These are phyloP conservation scores for Yamadazyma aaseri DNA, from an alignment of 1,139 yeast species.

Conservation along the genomic window DNA sequence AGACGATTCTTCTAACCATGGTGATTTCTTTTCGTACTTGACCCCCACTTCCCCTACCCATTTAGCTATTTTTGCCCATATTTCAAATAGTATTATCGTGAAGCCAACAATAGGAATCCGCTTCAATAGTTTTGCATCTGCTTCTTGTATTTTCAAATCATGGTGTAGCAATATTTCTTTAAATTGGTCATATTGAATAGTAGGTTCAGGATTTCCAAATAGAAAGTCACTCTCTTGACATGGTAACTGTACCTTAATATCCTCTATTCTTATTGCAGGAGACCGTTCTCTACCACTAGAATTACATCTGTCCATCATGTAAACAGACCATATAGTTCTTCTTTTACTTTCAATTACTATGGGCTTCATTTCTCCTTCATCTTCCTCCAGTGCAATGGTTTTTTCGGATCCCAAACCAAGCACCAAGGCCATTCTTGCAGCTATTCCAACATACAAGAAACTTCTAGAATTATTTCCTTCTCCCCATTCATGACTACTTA, in stretches of 20 bases:
- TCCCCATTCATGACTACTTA: constrained; percentile 45
- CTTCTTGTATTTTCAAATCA: neutral
- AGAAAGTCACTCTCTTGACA: constrained; percentile 24
- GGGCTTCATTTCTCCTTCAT: constrained; percentile 12
- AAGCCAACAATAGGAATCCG: constrained; percentile 18
- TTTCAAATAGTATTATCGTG: constrained; percentile 28
- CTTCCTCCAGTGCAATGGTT: constrained; percentile 8
- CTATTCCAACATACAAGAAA: constrained; percentile 36
- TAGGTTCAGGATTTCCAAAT: constrained; percentile 18
- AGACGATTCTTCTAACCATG: constrained; percentile 27
- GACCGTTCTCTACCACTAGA: constrained; percentile 35
- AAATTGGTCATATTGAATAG: constrained; percentile 18
- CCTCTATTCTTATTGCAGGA: constrained; percentile 27
- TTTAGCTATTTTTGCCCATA: constrained; percentile 32
- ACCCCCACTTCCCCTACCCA: constrained; percentile 35
- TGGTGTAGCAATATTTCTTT: constrained; percentile 7
- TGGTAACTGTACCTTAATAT: constrained; percentile 24
- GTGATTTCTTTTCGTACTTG: constrained; percentile 25
- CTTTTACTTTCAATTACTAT: constrained; percentile 30
- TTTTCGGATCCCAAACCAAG: constrained; percentile 31
- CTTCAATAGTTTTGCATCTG: too few relatives aligned
- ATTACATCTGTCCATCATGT: constrained; percentile 43
- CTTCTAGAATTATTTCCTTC: constrained; percentile 38
- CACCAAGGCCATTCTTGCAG: constrained; percentile 40
- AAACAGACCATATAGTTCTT: constrained; percentile 40